Base-by-base conservation (phyloP, 176 grass and related monocot genomes). In the Oryza australiensis region DNA sequence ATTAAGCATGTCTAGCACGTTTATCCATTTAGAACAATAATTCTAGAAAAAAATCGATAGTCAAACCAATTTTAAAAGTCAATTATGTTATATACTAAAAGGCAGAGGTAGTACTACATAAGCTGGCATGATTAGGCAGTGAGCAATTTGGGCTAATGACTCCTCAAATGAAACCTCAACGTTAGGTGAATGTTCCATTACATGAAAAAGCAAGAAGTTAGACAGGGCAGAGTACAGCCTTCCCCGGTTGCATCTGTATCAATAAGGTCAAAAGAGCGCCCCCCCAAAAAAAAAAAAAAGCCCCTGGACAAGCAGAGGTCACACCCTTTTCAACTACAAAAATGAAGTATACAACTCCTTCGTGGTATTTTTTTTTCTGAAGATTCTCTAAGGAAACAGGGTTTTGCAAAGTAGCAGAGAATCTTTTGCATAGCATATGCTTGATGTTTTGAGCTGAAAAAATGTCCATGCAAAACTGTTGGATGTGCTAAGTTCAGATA, bases 191-290 rank as follows among this genome's bases (percentile, higher is more conserved):
- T 20, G 65, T n/a, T 59, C 40, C 57, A 77, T 64, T 74, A 13
- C 45, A 51, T 72, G 78, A 33, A 77, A 80, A 66, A 66, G 43
- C 7, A 43, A 26, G 71, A 85, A 77, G 22, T 1, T 65, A 55
- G 77, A 82, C 51, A 76, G 53, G 64, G 77, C 37, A 55, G 33
- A 83, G 73, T 78, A 59, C 57, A 72, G 75, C 86, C 80, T 88
- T 88, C 80, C 86, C 80, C 43, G 26, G 86, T 73, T 88, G 69
- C 62, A 41, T 14, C 65, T 77, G 73, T 20, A 62, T 68, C 75
- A 49, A 62, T 13, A 30, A 57, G 65, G 77, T 85, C 64, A 85
- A 65, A 85, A 79, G 32, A 62, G 18, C n/a, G n/a, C n/a, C n/a
- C n/a, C n/a, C n/a, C n/a, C n/a, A 62, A 12, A 62, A 72, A 2